Conservation (phyloP, 164 flowering plant genomes). For the Piper longum region DNA sequence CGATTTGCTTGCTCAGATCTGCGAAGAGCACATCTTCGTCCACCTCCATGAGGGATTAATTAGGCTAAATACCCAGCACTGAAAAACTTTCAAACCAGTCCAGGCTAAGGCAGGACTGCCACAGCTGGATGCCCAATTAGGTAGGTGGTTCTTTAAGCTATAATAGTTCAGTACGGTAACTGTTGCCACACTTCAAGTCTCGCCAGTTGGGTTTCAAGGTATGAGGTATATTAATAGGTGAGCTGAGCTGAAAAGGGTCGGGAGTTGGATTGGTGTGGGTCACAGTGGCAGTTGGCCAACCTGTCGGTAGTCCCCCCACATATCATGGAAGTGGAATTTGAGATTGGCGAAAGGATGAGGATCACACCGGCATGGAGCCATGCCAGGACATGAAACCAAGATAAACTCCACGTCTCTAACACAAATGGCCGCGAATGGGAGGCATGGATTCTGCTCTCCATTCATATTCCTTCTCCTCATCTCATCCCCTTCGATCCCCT, state of each 20-base stretch:
- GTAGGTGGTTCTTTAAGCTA: background rate
- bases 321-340: slow-evolving; percentile 22
- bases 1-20: slow-evolving; percentile 61
- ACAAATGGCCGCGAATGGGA: slow-evolving; percentile 25
- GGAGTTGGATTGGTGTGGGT: slow-evolving; percentile 17
- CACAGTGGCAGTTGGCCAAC: slow-evolving; percentile 31
- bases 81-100: background rate
- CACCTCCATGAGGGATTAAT: slow-evolving; percentile 22
- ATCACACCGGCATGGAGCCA: slow-evolving; percentile 18
- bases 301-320: slow-evolving; percentile 32
- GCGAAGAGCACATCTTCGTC: slow-evolving; percentile 73
- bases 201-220: slow-evolving; percentile 1
- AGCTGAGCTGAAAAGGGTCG: slow-evolving; percentile 6
- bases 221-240: slow-evolving; percentile 19
- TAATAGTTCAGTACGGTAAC: background rate
- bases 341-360: slow-evolving; percentile 30
- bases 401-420: slow-evolving; percentile 20
- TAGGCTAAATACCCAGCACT: background rate
- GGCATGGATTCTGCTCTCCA: slow-evolving; percentile 1
- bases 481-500: background rate
- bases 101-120: background rate
- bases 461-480: background rate
- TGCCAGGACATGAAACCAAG: slow-evolving; percentile 33
- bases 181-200: slow-evolving; percentile 1
- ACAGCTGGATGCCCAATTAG: background rate